Base-by-base conservation (phyloP, 208 protist genomes). In the Crithidia bombi region DNA sequence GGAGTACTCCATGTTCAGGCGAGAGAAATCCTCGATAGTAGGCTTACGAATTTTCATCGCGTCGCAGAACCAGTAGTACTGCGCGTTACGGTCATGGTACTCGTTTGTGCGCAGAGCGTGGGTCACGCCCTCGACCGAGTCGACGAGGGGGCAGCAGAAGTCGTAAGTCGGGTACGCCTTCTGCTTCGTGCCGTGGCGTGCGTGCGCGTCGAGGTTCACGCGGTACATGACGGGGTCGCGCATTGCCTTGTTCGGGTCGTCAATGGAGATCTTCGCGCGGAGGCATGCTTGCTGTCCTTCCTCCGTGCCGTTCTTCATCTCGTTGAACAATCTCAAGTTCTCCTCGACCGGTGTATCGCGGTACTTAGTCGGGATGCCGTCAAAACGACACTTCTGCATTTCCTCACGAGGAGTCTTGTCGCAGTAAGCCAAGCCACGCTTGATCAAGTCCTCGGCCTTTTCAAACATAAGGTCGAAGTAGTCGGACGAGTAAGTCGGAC, bases 161-260 rank as follows among this genome's bases (percentile, higher is more conserved):
- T 99, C 99, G 83, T 99, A 99, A 1, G 98, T 99, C 28, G 98
- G 99, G 81, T 99, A 97, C 69, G 98, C 89, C 64, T 96, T 95
- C 50, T 96, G 92, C 75, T 97, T 89, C n/a, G 64, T 82, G 35
- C 94, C 97, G 10, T 97, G 98, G n/a, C 91, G 78, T 21, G 83
- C 79, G 75, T 99, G 98, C 50, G 97, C 93, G 6, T 75, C 90
- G 39, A 94, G 50, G 64, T 97, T 98, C 51, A 97, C 97, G 43
- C 99, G 87, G 79, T 97, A 99, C 66, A 99, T 95, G 32, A 98
- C 93, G 5, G 98, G 98, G 89, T 99, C 99, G 46, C 99, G 81
- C 89, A 99, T 90, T 47, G 91, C 87, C 63, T 93, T 97, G 81
- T 99, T 99, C n/a, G 87, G 81, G 72, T 94, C 76, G 59, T 93